Evolutionary conservation across 1,139 yeast genomes (phyloP), one percentile per base, ranked within the genome.

Genomic region (Geotrichum candidum): DNA sequence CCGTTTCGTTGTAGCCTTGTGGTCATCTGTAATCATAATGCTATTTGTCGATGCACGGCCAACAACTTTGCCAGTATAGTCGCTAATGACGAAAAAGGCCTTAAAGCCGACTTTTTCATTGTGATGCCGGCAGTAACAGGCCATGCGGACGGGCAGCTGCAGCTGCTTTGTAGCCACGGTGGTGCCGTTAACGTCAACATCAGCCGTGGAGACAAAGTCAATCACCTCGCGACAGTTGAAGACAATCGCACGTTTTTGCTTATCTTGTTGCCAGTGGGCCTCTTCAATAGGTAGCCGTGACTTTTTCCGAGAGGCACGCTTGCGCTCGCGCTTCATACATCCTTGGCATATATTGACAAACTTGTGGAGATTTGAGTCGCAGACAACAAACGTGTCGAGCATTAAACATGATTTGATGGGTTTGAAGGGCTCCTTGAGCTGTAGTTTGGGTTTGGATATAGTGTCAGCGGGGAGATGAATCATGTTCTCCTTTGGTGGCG

Each of bases 51-150:
- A 73, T 53, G 84, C 85, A 69, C 86, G 86, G 15, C 91, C 96
- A 41, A 91, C 80, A 7, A 90, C 81, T 38, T 80, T 78, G 33
- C 86, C 88, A 18, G 77, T 71, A 61, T 78, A 72, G 71, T 90
- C 84, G 66, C 82, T 85, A 60, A 90, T 71, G 5, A 88, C 84
- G 67, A 90, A 84, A 60, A 89, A 78, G 35, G 90, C 78, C 69
- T 80, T 75, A 76, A 91, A 91, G 0, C 97, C 97, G 60, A 82
- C 82, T 23, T 84, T 77, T 68, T 90, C 96, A 69, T 85, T 84
- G 76, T 91, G 97, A 73, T 91, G 97, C 68, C 97, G 84, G 75
- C 97, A 91, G 73, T 91, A 91, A 73, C 97, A 91, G n/a, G 92
- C 91, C 57, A 91, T 84, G 77, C 97, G 82, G 25, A 96, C 88